Percentiles rank a stretch among this genome's conserved stretches.
Conservation (phyloP, 2,329 filamentous ascomycete genomes). For the Coniochaeta sp. region DNA sequence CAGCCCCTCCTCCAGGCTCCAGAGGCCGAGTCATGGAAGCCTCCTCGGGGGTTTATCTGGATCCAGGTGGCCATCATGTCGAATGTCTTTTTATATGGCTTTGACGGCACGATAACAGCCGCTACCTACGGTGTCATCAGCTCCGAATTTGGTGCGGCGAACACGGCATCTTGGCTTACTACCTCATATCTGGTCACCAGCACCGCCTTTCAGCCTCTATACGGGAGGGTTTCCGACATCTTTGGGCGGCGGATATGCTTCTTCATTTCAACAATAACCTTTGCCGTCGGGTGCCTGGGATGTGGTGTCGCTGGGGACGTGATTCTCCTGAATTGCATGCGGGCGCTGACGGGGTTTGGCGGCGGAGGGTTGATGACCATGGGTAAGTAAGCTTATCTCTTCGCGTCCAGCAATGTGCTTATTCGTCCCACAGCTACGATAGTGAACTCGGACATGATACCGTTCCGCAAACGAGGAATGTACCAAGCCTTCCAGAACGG, state of each 20-base stretch:
- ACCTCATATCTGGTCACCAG: slow-evolving; percentile 66
- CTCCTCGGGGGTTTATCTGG: slow-evolving; percentile 45
- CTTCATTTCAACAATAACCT: slow-evolving; percentile 55
- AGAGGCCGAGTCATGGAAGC: slow-evolving; percentile 28
- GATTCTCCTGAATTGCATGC: slow-evolving; percentile 53
- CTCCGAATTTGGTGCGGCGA: slow-evolving; percentile 65
- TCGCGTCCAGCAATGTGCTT: neutral
- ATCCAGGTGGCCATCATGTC: slow-evolving; percentile 56
- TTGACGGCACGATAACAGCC: slow-evolving; percentile 68
- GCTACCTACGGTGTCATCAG: slow-evolving; percentile 68
- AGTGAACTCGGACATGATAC: slow-evolving; percentile 58
- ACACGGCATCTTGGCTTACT: slow-evolving; percentile 68
- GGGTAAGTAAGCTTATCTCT: slow-evolving; percentile 35
- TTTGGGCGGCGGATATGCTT: slow-evolving; percentile 58
- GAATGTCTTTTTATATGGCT: slow-evolving; percentile 59
- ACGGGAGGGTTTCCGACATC: slow-evolving; percentile 64
- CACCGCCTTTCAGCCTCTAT: slow-evolving; percentile 65
- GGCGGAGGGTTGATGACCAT: slow-evolving; percentile 64
- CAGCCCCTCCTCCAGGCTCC: slow-evolving; percentile 13
- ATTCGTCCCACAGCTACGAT: slow-evolving; percentile 32
- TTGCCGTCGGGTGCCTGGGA: slow-evolving; percentile 56
- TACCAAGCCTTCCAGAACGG: slow-evolving; percentile 56
- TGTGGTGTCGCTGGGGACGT: slow-evolving; percentile 55
- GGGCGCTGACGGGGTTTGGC: slow-evolving; percentile 61
- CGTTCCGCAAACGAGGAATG: slow-evolving; percentile 46